phyloP scores from a whole-genome alignment of 2,329 filamentous ascomycete species.

The Scleromitrula shiraiana region DNA sequence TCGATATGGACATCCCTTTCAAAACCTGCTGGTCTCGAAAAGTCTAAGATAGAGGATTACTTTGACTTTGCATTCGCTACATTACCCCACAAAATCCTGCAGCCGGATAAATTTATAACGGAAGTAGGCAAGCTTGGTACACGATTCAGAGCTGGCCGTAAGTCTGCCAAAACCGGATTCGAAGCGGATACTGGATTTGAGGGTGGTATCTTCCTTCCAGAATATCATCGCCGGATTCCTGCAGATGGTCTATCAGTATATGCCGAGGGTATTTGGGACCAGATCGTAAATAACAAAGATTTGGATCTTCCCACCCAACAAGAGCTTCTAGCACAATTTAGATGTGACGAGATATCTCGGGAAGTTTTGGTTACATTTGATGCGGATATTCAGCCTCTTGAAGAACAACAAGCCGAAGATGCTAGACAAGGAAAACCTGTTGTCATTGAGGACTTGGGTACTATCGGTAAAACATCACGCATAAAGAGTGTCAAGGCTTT shows the following conservation, averaged over 20 bases:
- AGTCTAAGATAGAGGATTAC: constrained; percentile 87
- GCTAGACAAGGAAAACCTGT: constrained; percentile 62
- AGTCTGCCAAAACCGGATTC: constrained; percentile 54
- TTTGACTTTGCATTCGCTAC: constrained; percentile 98
- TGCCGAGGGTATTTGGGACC: constrained; percentile 91
- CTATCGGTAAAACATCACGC: constrained; percentile 63
- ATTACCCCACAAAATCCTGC: constrained; percentile 91
- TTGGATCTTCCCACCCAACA: constrained; percentile 94
- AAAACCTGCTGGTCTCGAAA: constrained; percentile 82
- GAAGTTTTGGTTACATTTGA: constrained; percentile 85
- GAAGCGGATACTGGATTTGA: constrained; percentile 64
- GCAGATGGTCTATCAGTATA: constrained; percentile 96
- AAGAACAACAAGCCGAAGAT: constrained; percentile 75
- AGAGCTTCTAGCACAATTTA: constrained; percentile 91
- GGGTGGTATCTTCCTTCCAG: constrained; percentile 79
- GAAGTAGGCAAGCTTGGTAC: constrained; percentile 74
- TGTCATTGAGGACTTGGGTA: constrained; percentile 68
- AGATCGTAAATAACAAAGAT: constrained; percentile 98
- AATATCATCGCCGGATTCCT: constrained; percentile 92
- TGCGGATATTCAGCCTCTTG: constrained; percentile 69
- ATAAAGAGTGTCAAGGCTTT: constrained; percentile 73
- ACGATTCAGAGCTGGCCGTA: constrained; percentile 76
- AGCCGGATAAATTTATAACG: constrained; percentile 79
- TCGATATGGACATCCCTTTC: constrained; percentile 91
- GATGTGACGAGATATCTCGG: constrained; percentile 91